Evolutionary conservation across 164 flowering plant genomes (phyloP).

Genomic region (Sextonia rubra): DNA sequence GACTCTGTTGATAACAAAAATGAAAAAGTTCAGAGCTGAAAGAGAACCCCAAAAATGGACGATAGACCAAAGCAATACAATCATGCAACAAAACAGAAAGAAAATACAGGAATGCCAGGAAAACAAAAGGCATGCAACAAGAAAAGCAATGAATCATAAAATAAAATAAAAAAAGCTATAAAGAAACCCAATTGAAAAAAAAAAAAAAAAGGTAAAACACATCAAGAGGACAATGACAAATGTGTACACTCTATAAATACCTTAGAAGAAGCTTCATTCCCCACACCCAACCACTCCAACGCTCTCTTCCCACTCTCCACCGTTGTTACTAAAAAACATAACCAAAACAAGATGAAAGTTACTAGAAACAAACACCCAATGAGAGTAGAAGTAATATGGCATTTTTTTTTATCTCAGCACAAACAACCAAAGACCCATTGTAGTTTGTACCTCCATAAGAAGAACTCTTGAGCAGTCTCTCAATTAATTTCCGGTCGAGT

Average conservation of each 20-base stretch:
- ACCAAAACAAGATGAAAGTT: neutral
- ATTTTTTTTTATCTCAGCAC: no score
- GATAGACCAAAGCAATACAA: neutral
- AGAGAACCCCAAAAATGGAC: neutral
- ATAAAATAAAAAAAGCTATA: neutral
- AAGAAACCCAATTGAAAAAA: neutral
- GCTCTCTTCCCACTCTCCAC: constrained; percentile 26
- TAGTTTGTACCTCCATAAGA: constrained; percentile 19
- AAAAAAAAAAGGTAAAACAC: no score
- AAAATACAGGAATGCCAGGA: neutral
- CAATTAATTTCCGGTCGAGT: constrained; percentile 22
- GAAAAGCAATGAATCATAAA: neutral
- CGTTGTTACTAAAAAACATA: constrained; percentile 17
- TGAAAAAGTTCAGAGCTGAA: neutral
- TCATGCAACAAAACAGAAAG: neutral
- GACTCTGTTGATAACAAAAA: neutral
- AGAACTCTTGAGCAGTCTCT: constrained; percentile 21
- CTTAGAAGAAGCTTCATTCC: constrained; percentile 10
- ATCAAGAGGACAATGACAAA: neutral
- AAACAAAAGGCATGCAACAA: neutral
- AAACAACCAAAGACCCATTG: no score
- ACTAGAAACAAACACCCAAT: neutral
- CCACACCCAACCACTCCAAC: constrained; percentile 23
- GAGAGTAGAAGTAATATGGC: no score
- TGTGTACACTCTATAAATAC: neutral